Base-by-base conservation (phyloP, 1,284 basidiomycete species). In the Naganishia albida region DNA sequence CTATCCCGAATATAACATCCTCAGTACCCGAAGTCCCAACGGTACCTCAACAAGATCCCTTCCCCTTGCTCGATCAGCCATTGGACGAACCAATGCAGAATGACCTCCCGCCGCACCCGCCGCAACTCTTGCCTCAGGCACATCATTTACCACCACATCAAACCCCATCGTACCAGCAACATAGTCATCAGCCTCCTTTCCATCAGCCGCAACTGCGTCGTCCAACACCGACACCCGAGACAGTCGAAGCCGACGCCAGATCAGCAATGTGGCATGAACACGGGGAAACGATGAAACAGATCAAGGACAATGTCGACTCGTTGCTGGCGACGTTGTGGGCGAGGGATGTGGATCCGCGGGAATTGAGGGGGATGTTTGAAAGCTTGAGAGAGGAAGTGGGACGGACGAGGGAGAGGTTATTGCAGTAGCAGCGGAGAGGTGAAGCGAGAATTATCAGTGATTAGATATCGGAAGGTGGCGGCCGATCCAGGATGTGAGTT, bases 311-410 rank as follows among this genome's bases (percentile, higher is more conserved):
- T 12, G 26, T 60, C 3, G 56, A 60, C 7, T 60, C 56, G 2
- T 16, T 60, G 20, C 30, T 60, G 30, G 56, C 56, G 34, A 60
- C 56, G n/a, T 23, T 60, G 13, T 60, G 56, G 56, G 56, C 56
- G n/a, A 30, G 43, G n/a, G 56, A 60, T 40, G 40, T 46, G 20
- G 56, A 60, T 50, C 56, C 56, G 16, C 28, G 56, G 2, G 56
- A 49, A 3, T 40, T 60, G 34, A 12, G 25, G 13, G 56, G 34
- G 30, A 49, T 60, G 46, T 60, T 60, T 40, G 46, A 20, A 10
- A 18, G n/a, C 1, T 25, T 60, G 56, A 49, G 18, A 20, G 46
- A 60, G 56, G 56, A 60, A 39, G 56, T 60, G 46, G 25, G 39
- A 28, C 56, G 38, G 44, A 60, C 56, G 30, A 49, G 46, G 23